Evolutionary conservation across 352 stramenopile genomes (phyloP), one percentile per base, ranked within the genome.

Genomic region (Globisporangium mamillatum): DNA sequence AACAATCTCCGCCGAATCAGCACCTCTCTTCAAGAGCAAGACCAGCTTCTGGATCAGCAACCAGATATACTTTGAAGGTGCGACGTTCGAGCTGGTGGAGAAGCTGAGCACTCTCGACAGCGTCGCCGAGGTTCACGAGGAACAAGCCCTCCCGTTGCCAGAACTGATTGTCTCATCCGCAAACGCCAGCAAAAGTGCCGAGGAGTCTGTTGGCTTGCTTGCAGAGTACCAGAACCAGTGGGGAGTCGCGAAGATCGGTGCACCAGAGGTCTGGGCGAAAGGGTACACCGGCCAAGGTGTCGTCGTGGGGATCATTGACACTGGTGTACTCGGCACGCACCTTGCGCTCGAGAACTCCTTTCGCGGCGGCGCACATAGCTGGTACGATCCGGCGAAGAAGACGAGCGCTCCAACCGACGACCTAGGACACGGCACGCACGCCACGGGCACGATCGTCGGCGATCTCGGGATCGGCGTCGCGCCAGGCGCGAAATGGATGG

Each of bases 11-110:
- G 8, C 18, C 22, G 27, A 9, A 16, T 22, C 60, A 8, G 24
- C 10, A 12, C 41, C 55, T 54, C 38, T 57, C 32, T 74, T 71
- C 38, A 53, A 52, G 25, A 44, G n/a, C 9, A n/a, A 59, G 29
- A 55, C 68, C 46, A 25, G 25, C 22, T 75, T 56, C 27, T 75
- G 70, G 70, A 59, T 69, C 53, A 59, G 38, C 38, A 75, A 75
- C 48, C 58, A 70, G 34, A 20, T 69, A 1, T 50, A 38, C 16
- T 59, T 75, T 59, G 60, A 72, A 20, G 70, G 29, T 9, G 70
- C 70, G 41, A 57, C 53, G n/a, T 41, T 64, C 53, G 56, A 65
- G 22, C 57, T 75, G 20, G n/a, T 75, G 18, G 65, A 72, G 46
- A 64, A 63, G 57, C 41, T 78, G 10, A 60, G 62, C 3, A 18